Conservation (phyloP, 2,329 filamentous ascomycete genomes). For the Botryosphaeria dothidea region DNA sequence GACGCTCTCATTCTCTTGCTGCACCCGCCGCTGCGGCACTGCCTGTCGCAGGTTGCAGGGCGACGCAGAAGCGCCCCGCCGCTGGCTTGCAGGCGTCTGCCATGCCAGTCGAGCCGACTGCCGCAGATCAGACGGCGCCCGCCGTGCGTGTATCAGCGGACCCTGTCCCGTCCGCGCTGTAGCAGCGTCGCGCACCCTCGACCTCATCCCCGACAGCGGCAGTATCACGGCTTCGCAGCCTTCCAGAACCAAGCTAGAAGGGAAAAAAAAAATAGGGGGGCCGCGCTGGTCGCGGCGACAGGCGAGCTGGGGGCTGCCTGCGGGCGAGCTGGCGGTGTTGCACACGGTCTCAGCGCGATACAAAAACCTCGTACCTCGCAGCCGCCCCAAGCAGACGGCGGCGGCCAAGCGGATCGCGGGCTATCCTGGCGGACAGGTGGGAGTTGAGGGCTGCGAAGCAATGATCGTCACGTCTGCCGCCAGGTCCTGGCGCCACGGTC, state of each 20-base stretch:
- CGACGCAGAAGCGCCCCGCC: background rate
- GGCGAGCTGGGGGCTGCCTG: conserved; percentile 24
- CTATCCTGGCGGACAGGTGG: background rate
- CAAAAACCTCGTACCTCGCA: conserved; percentile 10
- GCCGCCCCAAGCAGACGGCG: background rate
- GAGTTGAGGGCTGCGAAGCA: conserved; percentile 1
- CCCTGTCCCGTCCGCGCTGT: conserved; percentile 16
- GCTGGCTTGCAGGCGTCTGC: background rate
- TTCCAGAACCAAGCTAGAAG: conserved; percentile 40
- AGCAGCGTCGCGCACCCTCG: conserved; percentile 29
- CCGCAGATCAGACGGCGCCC: conserved; percentile 16
- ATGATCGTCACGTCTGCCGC: conserved; percentile 3
- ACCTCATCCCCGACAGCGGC: conserved; percentile 24
- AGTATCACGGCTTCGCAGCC: conserved; percentile 31
- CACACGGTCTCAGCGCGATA: conserved; percentile 23
- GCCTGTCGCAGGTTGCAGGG: conserved; percentile 9
- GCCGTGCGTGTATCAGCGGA: conserved; percentile 17
- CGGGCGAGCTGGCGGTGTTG: conserved; percentile 11
- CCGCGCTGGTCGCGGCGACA: conserved; percentile 26
- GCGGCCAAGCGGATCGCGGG: background rate
- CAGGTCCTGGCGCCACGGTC: background rate
- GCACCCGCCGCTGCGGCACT: conserved; percentile 7
- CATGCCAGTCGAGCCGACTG: conserved; percentile 12
- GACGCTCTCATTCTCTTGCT: too few relatives aligned
- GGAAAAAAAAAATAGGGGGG: conserved; percentile 31